Evolutionary conservation across 768 basidiomycete species (phyloP), one percentile per base, ranked within the genome.

Genomic region (Hortiboletus campestris): DNA sequence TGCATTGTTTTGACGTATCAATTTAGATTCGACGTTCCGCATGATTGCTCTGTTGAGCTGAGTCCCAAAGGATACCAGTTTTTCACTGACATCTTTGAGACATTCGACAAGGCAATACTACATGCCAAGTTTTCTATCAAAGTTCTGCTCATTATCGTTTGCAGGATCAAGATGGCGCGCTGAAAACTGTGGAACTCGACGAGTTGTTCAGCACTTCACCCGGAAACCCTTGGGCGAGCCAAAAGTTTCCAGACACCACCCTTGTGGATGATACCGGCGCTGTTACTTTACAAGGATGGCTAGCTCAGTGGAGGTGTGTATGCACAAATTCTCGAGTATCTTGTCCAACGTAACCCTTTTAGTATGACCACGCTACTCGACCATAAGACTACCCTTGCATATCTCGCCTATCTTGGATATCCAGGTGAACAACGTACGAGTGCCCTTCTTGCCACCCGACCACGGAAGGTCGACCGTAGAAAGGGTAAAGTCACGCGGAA

Each of bases 351-450:
- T 39, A 12, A 46, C 36, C 40, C 38, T 34, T 39, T 6, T 58
- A 98, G 95, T 67, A 97, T 98, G 95, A 95, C 94, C 1, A 99
- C 96, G 0, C 79, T 98, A 0, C 80, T 98, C n/a, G 92, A 97
- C 59, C 88, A 96, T 65, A 88, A 84, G 69, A 90, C 88, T 16
- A 95, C 96, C 0, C 77, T 99, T 19, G 88, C 93, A 28, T 98
- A 98, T 71, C 88, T 99, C 11, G 95, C 94, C 6, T 97, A 98
- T 70, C 82, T 98, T 45, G 95, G 94, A 43, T 98, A 95, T 72
- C 86, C 91, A 1, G 80, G 80, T 44, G 85, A 86, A 67, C 83
- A 82, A 34, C 83, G 83, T n/a, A 93, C 94, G 11, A 82, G 80
- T 19, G 96, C 96, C 7, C 75, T 99, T 22, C 84, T 91, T 62